Percentiles rank a stretch among this genome's conserved stretches.
Conservation (phyloP, 768 basidiomycete species). For the Mycena belliarum region DNA sequence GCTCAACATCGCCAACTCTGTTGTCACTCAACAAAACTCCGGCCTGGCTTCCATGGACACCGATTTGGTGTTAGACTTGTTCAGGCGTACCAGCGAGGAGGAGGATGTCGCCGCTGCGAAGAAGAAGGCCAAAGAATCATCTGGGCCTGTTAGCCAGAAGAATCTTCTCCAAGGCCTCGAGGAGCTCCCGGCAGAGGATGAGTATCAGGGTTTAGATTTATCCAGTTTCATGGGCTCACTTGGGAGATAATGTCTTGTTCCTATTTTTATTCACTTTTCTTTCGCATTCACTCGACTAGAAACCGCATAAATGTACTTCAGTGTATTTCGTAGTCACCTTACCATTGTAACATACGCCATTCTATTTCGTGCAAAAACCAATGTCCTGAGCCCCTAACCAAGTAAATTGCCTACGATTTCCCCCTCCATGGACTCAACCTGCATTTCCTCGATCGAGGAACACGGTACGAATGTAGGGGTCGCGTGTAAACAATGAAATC, state of each 20-base stretch:
- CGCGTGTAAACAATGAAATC: too few relatives aligned
- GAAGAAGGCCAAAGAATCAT: slow-evolving; percentile 54
- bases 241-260: slow-evolving; percentile 42
- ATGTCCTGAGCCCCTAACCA: too few relatives aligned
- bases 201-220: slow-evolving; percentile 86
- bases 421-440: too few relatives aligned
- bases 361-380: background rate
- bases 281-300: slow-evolving; percentile 11
- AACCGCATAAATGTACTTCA: slow-evolving; percentile 17
- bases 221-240: slow-evolving; percentile 89
- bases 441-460: too few relatives aligned
- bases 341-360: slow-evolving; percentile 20
- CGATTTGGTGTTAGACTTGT: slow-evolving; percentile 92
- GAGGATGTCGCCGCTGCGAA: slow-evolving; percentile 59
- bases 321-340: slow-evolving; percentile 20
- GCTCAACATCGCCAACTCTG: slow-evolving; percentile 93
- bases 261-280: slow-evolving; percentile 29
- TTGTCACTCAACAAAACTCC: slow-evolving; percentile 97
- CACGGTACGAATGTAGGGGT: too few relatives aligned
- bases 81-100: slow-evolving; percentile 80
- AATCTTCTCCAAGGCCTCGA: slow-evolving; percentile 87
- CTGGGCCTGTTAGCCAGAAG: slow-evolving; percentile 71
- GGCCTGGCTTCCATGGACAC: slow-evolving; percentile 96
- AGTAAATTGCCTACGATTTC: too few relatives aligned
- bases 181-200: slow-evolving; percentile 89